Evolutionary conservation across 805 yeast species (phyloP).

Genomic region (Lachancea lanzarotensis): DNA sequence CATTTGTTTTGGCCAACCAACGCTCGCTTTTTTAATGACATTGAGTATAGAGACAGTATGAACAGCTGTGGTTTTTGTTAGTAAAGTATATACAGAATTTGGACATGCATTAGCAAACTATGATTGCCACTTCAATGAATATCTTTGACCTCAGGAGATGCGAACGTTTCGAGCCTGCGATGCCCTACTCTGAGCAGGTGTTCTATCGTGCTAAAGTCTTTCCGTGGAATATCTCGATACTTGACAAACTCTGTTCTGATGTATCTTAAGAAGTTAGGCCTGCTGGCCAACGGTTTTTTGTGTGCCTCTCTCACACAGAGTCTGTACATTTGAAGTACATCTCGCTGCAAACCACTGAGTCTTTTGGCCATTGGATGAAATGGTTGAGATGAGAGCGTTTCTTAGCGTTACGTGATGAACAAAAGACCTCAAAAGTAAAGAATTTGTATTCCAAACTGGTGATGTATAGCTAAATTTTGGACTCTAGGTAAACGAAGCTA

Average conservation of each 20-base stretch:
- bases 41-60: neutral
- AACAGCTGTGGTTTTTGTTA: neutral
- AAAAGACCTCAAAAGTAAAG: too few species aligned
- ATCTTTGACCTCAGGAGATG: constrained; percentile 64
- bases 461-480: too few species aligned
- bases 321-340: constrained; percentile 45
- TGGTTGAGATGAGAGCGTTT: too few species aligned
- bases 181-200: constrained; percentile 73
- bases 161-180: constrained; percentile 63
- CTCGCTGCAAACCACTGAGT: constrained; percentile 46
- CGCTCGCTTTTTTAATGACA: constrained; percentile 13
- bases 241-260: constrained; percentile 58
- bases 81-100: too few species aligned
- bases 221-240: constrained; percentile 52
- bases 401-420: too few species aligned
- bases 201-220: constrained; percentile 81
- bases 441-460: too few species aligned
- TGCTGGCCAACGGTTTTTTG: constrained; percentile 43
- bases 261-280: constrained; percentile 39
- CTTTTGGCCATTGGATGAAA: constrained; percentile 25
- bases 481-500: too few species aligned
- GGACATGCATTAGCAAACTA: too few species aligned
- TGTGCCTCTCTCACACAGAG: constrained; percentile 40
- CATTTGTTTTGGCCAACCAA: constrained; percentile 53
- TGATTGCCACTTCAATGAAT: constrained; percentile 47